Percentiles rank a stretch among this genome's conserved stretches.
Conservation (phyloP, 352 stramenopile species). For the Lagenidium giganteum region DNA sequence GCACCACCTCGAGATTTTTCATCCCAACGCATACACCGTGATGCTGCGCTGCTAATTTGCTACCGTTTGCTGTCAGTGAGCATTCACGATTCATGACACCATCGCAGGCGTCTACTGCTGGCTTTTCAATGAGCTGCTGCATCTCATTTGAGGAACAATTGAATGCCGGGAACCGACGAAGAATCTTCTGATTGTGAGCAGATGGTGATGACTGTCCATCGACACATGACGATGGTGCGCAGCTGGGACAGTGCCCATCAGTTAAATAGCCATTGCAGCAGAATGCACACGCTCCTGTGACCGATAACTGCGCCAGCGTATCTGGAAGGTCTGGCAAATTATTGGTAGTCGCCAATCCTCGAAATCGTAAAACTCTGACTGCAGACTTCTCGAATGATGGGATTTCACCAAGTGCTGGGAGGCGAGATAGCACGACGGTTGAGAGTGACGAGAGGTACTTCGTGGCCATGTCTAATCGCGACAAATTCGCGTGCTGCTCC, state of each 20-base stretch:
- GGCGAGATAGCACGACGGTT: not conserved
- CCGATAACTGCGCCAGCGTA: not conserved
- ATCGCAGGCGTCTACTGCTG: slow-evolving; percentile 5
- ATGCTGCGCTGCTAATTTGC: not conserved
- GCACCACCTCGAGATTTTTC: slow-evolving; percentile 6
- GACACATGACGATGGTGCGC: not conserved
- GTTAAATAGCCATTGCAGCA: slow-evolving; percentile 17
- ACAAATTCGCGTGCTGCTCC: slow-evolving; percentile 1
- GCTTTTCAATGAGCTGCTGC: slow-evolving; percentile 3
- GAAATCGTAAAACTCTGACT: no score
- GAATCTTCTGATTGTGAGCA: no score
- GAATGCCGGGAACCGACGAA: no score
- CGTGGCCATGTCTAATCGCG: slow-evolving; percentile 1
- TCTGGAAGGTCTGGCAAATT: slow-evolving; percentile 5
- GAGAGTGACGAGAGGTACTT: not conserved
- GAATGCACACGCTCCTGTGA: slow-evolving; percentile 8
- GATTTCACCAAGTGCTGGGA: no score
- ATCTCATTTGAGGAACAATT: no score
- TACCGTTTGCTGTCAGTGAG: slow-evolving; percentile 10
- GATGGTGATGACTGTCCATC: not conserved
- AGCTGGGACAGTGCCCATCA: no score
- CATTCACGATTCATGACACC: slow-evolving; percentile 11
- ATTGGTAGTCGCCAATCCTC: slow-evolving; percentile 1
- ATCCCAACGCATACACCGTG: slow-evolving; percentile 10
- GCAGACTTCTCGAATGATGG: no score